Base-by-base conservation (phyloP, 805 yeast species). In the Candida succiphila region DNA sequence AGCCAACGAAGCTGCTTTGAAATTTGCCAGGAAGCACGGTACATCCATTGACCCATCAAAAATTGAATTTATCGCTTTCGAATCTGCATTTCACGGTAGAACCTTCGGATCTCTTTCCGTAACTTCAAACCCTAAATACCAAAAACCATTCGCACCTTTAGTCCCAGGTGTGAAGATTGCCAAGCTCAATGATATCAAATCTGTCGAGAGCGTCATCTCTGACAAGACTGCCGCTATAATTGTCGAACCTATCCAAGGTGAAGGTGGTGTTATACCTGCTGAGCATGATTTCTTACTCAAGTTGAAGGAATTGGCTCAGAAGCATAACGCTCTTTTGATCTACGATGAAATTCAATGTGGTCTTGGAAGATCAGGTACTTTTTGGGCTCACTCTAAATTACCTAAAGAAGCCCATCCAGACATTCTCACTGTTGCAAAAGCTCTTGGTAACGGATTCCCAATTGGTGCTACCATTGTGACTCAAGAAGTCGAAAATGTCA, bases 321-420 rank as follows among this genome's bases (percentile, higher is more conserved):
- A 77, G 36, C 67, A 78, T 44, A 75, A 81, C 35, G 94, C 83
- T 9, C 52, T 85, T 22, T 70, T 89, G 38, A 88, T 89, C 42
- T 87, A 77, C 54, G 98, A 89, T 61, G 98, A 89, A 62, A 89
- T 89, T 49, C 98, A 89, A 59, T 86, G 95, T 67, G 98, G 98
- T 14, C 67, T 89, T 45, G 95, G 96, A 14, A 78, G 98, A 56
- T 69, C 94, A 0, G 97, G 97, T 29, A 71, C 74, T 39, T 63
- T 92, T 27, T 89, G 98, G 98, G 95, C 96, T 0, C 98, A 89
- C 54, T 65, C 75, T 27, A 63, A 70, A 38, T 62, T 81, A 32
- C 88, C 92, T 26, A 56, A 63, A 31, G 83, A 75, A 37, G 95
- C 92, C 0, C 95, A 86, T 51, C 98, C 98, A 3, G 98, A 92